These are phyloP conservation scores for Fonsecaea multimorphosa DNA, from an alignment of 2,329 filamentous ascomycete genomes.

Conservation along the genomic window DNA sequence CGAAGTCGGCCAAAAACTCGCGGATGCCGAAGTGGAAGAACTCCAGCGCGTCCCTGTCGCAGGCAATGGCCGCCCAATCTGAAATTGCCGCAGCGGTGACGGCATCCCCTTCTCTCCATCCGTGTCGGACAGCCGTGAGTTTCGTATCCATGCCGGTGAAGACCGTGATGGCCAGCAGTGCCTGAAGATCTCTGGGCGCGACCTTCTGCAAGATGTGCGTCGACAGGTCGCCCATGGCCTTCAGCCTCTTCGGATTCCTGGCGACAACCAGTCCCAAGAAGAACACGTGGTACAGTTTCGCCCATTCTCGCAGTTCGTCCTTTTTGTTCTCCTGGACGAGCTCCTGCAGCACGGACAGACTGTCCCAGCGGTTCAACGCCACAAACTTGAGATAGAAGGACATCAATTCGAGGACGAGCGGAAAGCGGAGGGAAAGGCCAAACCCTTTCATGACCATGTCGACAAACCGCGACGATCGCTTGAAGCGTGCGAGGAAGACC, in stretches of 20 bases:
- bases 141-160: not conserved
- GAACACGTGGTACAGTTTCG: not conserved
- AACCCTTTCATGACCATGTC: not conserved
- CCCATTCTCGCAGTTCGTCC: not conserved
- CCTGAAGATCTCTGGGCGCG: constrained; percentile 31
- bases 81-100: not conserved
- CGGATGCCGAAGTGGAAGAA: not conserved
- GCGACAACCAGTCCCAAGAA: constrained; percentile 30
- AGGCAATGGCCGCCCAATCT: not conserved
- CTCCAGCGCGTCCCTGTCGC: not conserved
- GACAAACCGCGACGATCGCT: not conserved
- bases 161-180: constrained; percentile 8
- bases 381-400: not conserved
- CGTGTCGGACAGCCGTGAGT: not conserved
- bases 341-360: not conserved
- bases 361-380: not conserved
- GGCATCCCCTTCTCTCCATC: not conserved
- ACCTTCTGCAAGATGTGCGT: constrained; percentile 33
- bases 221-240: constrained; percentile 35
- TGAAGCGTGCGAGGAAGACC: not conserved
- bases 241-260: constrained; percentile 33
- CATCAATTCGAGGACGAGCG: not conserved
- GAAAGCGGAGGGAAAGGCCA: not conserved
- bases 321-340: not conserved
- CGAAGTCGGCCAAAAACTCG: not conserved